Percentiles rank a stretch among this genome's conserved stretches.
phyloP scores from a whole-genome alignment of 805 yeast species.

The Lipomyces spencermartinsiae region DNA sequence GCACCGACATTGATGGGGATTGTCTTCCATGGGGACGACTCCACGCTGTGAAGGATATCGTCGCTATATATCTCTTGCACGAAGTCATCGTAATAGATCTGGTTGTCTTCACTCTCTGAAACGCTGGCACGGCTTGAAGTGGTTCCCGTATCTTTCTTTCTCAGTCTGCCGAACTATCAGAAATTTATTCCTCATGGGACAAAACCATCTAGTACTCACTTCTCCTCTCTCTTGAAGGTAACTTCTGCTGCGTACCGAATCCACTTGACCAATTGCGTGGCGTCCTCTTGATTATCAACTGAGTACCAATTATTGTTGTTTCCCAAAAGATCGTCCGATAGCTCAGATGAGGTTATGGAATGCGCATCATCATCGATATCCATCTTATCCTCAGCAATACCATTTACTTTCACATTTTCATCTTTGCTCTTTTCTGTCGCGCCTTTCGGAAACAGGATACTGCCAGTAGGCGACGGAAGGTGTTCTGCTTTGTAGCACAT shows the following conservation, averaged over 20 bases:
- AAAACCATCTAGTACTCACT: not conserved
- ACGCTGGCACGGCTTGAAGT: not conserved
- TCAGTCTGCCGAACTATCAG: not conserved
- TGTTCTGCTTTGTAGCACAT: constrained; percentile 38
- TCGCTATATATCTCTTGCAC: constrained; percentile 22
- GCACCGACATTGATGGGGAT: constrained; percentile 18
- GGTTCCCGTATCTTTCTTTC: not conserved
- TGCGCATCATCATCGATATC: constrained; percentile 18
- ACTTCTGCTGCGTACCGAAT: constrained; percentile 19
- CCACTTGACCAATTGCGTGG: constrained; percentile 31
- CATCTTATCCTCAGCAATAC: not conserved
- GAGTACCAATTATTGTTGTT: constrained; percentile 36
- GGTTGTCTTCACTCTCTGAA: constrained; percentile 1
- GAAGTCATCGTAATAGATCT: constrained; percentile 23
- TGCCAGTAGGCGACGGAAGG: constrained; percentile 37
- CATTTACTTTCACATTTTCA: not conserved
- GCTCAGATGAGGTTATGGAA: constrained; percentile 27
- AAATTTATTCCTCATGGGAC: not conserved
- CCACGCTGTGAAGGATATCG: constrained; percentile 8
- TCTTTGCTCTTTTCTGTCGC: constrained; percentile 9
- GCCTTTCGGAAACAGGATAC: constrained; percentile 28
- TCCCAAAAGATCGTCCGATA: constrained; percentile 31
- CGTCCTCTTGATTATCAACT: constrained; percentile 30
- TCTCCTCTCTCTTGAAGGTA: constrained; percentile 12
- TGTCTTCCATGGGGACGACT: constrained; percentile 4